Evolutionary conservation across 106 monocot genomes (phyloP).

Genomic region (Ottelia alismoides): DNA sequence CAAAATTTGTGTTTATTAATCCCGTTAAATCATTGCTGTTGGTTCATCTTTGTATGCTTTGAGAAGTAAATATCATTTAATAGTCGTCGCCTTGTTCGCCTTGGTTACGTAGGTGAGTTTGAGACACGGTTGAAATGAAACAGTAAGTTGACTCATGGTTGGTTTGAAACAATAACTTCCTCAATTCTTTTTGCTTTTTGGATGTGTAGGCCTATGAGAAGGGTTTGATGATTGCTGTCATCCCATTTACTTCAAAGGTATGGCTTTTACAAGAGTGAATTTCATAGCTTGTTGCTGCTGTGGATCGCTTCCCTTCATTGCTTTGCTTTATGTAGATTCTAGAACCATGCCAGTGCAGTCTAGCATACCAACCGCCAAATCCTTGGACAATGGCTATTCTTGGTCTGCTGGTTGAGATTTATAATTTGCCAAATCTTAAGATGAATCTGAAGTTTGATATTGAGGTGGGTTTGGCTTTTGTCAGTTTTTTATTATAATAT

Average conservation of each 20-base stretch:
- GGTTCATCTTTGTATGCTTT: too few relatives aligned
- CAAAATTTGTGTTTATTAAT: too few relatives aligned
- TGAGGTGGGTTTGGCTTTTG: slow-evolving; percentile 38
- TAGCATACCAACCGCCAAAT: slow-evolving; percentile 96
- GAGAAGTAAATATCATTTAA: too few relatives aligned
- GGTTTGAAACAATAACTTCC: too few relatives aligned
- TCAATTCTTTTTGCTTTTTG: slow-evolving; percentile 4
- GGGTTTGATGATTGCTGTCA: slow-evolving; percentile 97
- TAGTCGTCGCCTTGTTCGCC: too few relatives aligned
- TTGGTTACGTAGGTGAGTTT: too few relatives aligned
- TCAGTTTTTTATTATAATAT: too few relatives aligned
- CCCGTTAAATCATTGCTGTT: too few relatives aligned
- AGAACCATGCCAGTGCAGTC: slow-evolving; percentile 88
- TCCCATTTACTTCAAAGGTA: slow-evolving; percentile 99
- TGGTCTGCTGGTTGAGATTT: slow-evolving; percentile 82
- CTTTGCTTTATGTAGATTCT: slow-evolving; percentile 57
- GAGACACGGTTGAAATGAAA: too few relatives aligned
- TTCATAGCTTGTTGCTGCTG: too few relatives aligned
- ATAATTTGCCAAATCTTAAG: slow-evolving; percentile 92
- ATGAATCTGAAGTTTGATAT: slow-evolving; percentile 99
- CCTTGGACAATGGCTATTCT: slow-evolving; percentile 99
- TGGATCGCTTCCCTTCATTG: too few relatives aligned
- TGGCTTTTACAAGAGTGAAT: too few relatives aligned
- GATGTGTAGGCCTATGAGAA: slow-evolving; percentile 78
- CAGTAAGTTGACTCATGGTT: neutral